Evolutionary conservation across 805 yeast species (phyloP), one percentile per base, ranked within the genome.

Genomic region (Yarrowia sp.): DNA sequence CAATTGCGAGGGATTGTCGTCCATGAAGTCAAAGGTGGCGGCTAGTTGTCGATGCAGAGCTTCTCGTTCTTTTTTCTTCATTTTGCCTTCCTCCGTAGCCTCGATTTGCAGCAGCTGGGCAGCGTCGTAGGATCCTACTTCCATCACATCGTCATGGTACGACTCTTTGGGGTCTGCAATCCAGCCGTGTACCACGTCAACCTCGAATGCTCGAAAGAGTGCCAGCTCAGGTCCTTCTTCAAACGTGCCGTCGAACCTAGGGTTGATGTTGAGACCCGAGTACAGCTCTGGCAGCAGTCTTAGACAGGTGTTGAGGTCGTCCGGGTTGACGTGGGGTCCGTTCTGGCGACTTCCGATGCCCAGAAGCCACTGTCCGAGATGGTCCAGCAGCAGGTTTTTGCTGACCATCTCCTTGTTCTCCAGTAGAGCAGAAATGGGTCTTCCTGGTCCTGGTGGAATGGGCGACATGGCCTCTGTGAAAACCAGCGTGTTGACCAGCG

Each of bases 131-230:
- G 86, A 82, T 41, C 72, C 75, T 24, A 80, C 67, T 72, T 75
- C 33, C 17, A 78, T 70, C 17, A 83, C 19, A 2, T 40, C 64
- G 19, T 62, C 65, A 64, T 75, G 76, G 38, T 78, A 80, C 3
- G 67, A 56, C 43, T 73, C 74, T 59, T 70, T 54, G 69, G 81
- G 82, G 58, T 81, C 81, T n/a, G 84, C 77, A 26, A 87, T 78
- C 96, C 97, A 92, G 1, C 97, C 98, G 74, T 93, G 98, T 3
- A 84, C 85, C 43, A 92, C 74, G 14, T 80, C 81, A 7, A 89
- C 77, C 33, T 81, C 85, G 71, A 85, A 88, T 3, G 82, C 76
- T 8, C 80, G 73, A 72, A 90, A 90, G 7, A 90, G 71, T 2
- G 82, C 77, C 65, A 84, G 71, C 41, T 86, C 88, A 22, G 79